Base-by-base conservation (phyloP, 108 stramenopile genomes). In the Epithemia pelagica region DNA sequence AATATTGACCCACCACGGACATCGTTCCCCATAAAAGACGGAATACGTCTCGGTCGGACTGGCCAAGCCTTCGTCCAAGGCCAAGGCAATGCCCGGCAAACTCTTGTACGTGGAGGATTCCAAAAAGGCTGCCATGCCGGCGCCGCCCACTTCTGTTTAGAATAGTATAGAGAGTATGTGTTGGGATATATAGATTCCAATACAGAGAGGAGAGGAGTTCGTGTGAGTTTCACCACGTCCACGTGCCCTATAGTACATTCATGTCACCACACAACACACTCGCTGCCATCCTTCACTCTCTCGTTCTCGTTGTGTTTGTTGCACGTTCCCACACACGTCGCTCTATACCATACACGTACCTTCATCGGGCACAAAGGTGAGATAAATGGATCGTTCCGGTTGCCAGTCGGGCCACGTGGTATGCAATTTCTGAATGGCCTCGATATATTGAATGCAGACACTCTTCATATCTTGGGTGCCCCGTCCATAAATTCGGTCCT, bases 401-500 rank as follows among this genome's bases (percentile, higher is more conserved):
- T 58, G 32, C 69, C 69, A 90, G 0, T 59, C 67, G 3, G 73
- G 30, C 61, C 69, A n/a, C 8, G 67, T 20, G 0, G 54, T 29
- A 25, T 69, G 55, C 24, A 86, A 33, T 31, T 74, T 69, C 2
- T 78, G 71, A 52, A 97, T 68, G 18, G 94, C 93, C 65, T 88
- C 89, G 30, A 98, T 82, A 69, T 98, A 98, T 74, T 98, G 97
- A 8, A 94, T 76, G 55, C 92, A 94, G 15, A 98, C 97, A 77
- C 93, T 95, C 69, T 97, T 97, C 96, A 97, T 97, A 75, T 96
- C 95, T 76, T 97, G 96, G 21, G 95, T 74, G 2, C 97, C 97
- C 54, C 95, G 84, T 25, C 95, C 97, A 71, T 94, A 97, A 10
- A 98, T 88, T 28, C 79, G 78, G 7, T 91, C 95, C 64, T 88